phyloP scores from a whole-genome alignment of 2,329 filamentous ascomycete genomes.

The Xylariaceae sp. region DNA sequence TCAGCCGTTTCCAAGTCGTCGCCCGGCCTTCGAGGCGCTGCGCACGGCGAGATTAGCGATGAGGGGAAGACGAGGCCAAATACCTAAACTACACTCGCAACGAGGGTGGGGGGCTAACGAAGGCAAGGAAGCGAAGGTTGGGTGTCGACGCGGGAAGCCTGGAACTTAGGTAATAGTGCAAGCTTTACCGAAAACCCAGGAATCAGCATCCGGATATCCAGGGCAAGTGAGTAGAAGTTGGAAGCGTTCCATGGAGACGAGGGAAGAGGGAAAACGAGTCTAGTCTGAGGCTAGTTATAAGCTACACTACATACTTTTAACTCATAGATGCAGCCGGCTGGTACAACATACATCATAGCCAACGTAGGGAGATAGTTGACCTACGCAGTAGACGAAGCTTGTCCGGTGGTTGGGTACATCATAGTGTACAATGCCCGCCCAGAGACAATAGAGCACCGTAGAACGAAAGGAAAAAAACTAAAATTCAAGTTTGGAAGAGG shows the following conservation, averaged over 20 bases:
- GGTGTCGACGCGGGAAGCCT: neutral
- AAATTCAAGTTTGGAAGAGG: neutral
- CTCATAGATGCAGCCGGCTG: neutral
- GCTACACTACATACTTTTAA: neutral
- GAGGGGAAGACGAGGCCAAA: neutral
- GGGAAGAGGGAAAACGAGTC: neutral
- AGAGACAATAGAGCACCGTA: conserved; percentile 3
- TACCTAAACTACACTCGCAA: no score
- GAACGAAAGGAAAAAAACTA: neutral
- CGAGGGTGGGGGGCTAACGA: neutral
- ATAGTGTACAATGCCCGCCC: neutral
- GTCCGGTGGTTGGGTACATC: conserved; percentile 4
- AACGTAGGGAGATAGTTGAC: neutral
- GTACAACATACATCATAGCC: neutral
- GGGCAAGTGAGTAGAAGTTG: neutral
- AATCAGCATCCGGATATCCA: neutral
- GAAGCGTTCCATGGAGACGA: neutral
- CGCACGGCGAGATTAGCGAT: no score
- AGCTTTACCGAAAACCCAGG: neutral
- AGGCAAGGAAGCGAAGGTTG: neutral
- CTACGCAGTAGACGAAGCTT: neutral
- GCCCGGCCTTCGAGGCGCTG: neutral
- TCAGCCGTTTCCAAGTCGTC: neutral
- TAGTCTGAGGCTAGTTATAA: neutral
- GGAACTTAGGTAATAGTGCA: neutral